phyloP scores from a whole-genome alignment of 2,329 filamentous ascomycete genomes.

The Fusarium irregulare region DNA sequence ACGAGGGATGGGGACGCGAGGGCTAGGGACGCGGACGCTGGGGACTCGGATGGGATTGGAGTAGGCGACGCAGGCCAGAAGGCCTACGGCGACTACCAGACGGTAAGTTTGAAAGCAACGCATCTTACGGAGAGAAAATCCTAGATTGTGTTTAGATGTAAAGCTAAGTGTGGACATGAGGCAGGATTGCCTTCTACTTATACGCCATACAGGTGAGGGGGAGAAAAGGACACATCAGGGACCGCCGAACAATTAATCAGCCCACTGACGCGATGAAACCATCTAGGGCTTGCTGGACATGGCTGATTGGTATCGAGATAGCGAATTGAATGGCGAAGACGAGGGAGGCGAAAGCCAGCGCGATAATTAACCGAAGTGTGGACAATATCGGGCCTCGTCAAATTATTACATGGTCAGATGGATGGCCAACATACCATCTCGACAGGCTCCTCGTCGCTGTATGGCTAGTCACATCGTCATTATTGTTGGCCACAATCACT shows the following conservation, averaged over 20 bases:
- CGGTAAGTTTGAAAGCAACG: not conserved
- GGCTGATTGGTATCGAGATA: not conserved
- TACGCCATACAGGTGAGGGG: not conserved
- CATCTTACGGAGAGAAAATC: not conserved
- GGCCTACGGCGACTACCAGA: not conserved
- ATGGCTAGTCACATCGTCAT: not conserved
- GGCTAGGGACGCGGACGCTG: not conserved
- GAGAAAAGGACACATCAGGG: not conserved
- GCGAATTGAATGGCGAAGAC: not conserved
- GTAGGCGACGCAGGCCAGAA: not conserved
- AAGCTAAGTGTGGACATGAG: not conserved
- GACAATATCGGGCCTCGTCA: not conserved
- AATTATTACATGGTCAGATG: not conserved
- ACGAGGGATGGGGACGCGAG: not conserved
- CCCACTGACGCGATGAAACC: no score
- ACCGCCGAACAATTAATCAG: rapidly evolving
- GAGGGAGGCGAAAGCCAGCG: not conserved
- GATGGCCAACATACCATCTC: not conserved
- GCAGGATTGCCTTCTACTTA: not conserved
- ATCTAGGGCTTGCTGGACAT: not conserved
- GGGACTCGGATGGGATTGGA: not conserved
- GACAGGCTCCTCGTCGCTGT: not conserved
- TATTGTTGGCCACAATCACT: not conserved
- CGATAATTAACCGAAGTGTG: not conserved
- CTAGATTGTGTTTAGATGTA: not conserved